phyloP scores from a whole-genome alignment of 768 basidiomycete species.

The Cubamyces sp. region DNA sequence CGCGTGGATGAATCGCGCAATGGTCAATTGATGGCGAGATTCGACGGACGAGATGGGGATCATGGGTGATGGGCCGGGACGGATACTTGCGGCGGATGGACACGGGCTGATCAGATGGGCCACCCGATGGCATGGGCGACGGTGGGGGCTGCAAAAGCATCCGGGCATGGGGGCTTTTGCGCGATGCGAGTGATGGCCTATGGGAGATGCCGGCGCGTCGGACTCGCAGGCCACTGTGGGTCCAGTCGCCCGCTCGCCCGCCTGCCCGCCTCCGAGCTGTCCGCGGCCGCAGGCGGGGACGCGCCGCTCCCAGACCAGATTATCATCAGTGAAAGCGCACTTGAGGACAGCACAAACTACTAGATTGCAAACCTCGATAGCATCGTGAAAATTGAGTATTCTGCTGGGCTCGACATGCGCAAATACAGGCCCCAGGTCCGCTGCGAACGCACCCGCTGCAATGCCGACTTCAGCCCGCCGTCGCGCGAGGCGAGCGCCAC shows the following conservation, averaged over 20 bases:
- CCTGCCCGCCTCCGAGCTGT: no score
- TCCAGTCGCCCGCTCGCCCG: no score
- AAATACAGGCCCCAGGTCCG: not conserved
- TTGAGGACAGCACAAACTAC: no score
- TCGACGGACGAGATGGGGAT: not conserved
- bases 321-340: no score
- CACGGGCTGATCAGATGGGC: conserved; percentile 10
- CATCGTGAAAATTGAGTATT: not conserved
- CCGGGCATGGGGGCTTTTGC: not conserved
- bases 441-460: not conserved
- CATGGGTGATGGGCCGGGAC: no score
- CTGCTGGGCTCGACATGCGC: not conserved
- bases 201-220: conserved; percentile 8
- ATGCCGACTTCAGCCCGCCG: not conserved
- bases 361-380: no score
- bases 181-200: conserved; percentile 5
- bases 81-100: no score
- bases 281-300: no score
- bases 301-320: no score
- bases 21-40: conserved; percentile 4
- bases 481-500: conserved; percentile 9
- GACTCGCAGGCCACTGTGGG: not conserved
- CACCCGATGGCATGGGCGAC: not conserved
- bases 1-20: not conserved
- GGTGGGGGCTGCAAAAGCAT: conserved; percentile 6